Evolutionary conservation across 352 stramenopile genomes (phyloP), one percentile per base, ranked within the genome.

Genomic region (Pythium angustatum): DNA sequence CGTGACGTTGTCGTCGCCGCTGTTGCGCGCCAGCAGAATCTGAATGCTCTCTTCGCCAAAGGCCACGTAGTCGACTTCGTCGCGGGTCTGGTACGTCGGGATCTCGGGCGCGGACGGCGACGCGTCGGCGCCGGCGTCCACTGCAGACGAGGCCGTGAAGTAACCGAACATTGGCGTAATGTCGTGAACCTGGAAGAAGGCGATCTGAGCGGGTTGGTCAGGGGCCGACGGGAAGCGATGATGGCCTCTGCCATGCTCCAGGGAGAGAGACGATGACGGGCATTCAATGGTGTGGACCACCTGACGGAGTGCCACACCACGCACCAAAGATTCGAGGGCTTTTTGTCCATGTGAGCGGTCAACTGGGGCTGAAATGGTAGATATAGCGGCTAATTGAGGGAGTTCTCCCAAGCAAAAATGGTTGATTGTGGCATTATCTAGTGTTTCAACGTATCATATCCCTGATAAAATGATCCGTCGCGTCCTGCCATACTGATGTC

Each of bases 1-100:
- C 14, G 83, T 92, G 33, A 90, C 77, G 22, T 79, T 75, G 71
- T 91, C 83, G 2, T 76, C 62, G 38, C 81, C 83, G 24, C 77
- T 75, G 77, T 91, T 63, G 43, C 84, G 82, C 21, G 68, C 67
- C 0, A 92, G 72, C 48, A 94, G 69, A 43, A 91, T 77, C 58
- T 81, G 62, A 49, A 94, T 74, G 64, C 71, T 90, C 53, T 91
- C 79, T 36, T 88, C 74, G 44, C 77, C 80, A 49, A 81, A 90
- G 4, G 77, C 72, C 33, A 76, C 59, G 53, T 62, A 87, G 66
- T 90, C 77, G 58, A 93, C 73, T 34, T 91, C 80, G 55, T 78
- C 62, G 41, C 68, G 62, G 5, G 69, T 83, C 34, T 72, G 64
- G 72, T 79, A 93, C 31, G 62, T 60, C 7, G 66, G 73, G 19